Evolutionary conservation across 345 rosid genomes (phyloP).

Genomic region (Bruguiera parviflora): DNA sequence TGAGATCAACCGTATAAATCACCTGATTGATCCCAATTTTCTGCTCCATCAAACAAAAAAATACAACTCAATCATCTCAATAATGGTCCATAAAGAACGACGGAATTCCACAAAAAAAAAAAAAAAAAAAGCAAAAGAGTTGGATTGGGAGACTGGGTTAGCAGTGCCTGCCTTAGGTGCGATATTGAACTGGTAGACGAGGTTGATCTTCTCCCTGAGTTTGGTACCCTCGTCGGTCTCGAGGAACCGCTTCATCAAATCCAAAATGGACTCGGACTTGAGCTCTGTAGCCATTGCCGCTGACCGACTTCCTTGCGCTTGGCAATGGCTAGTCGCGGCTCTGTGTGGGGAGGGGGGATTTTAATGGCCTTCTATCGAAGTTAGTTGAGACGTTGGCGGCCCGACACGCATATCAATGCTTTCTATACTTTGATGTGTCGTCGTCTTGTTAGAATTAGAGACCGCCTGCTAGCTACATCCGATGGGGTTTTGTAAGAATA

Average conservation of each 20-base stretch:
- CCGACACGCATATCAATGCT: background rate
- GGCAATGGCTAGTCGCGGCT: too few relatives aligned
- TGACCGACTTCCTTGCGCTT: background rate
- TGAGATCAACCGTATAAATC: conserved; percentile 68
- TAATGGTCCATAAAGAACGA: background rate
- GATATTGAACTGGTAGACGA: conserved; percentile 82
- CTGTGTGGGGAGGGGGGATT: background rate
- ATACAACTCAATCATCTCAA: background rate
- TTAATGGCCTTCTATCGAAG: background rate
- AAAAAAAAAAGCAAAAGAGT: background rate
- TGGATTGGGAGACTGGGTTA: background rate
- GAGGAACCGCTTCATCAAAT: conserved; percentile 65
- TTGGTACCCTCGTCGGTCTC: conserved; percentile 65
- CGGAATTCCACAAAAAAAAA: background rate
- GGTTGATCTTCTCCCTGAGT: conserved; percentile 62
- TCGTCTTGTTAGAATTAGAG: too few relatives aligned
- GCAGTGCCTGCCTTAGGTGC: conserved; percentile 89
- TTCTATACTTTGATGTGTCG: too few relatives aligned
- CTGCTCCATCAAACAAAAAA: conserved; percentile 31
- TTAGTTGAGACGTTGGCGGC: background rate
- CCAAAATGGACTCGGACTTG: conserved; percentile 70
- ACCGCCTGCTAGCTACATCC: too few relatives aligned
- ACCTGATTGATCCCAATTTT: conserved; percentile 91
- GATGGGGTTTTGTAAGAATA: too few relatives aligned
- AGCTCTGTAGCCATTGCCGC: conserved; percentile 52